Evolutionary conservation across 495 filamentous ascomycete genomes (phyloP), one percentile per base, ranked within the genome.

Genomic region (Hypoxylon intermedium): DNA sequence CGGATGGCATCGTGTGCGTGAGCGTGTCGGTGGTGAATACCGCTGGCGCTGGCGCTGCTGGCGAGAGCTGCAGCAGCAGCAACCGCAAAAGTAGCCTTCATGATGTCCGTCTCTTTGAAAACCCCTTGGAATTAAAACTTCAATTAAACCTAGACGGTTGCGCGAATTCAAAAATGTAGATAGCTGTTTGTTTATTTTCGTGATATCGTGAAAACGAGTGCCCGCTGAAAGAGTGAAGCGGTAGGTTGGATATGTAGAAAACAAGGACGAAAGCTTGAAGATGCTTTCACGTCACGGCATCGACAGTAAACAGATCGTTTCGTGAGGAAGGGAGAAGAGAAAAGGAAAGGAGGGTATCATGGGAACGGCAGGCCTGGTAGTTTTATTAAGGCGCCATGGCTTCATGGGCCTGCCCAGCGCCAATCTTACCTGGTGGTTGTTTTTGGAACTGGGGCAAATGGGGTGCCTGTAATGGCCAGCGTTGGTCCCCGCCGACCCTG

Each of bases 181-280:
- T 53, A 58, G 55, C 46, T 54, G 42, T 59, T 65, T 82, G 70
- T 70, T 71, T 65, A 59, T 58, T 72, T 67, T 68, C 58, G 66
- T 65, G 64, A 75, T 72, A 30, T 65, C 62, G 62, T 65, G 60
- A 68, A 77, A 92, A 91, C 77, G 90, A 93, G 79, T 88, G 89
- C 88, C 91, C 90, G 91, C 91, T 93, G 81, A 95, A 95, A 69
- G 91, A 95, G 88, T 93, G 91, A 93, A 93, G 91, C 91, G 89
- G 91, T 92, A 73, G 82, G 87, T 77, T 68, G 77, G 77, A 78
- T 75, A 73, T 69, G 69, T 52, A 62, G 69, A 68, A 75, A 76
- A 60, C 68, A 72, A 76, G 64, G 71, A 71, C 70, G 70, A 82
- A 72, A 81, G 81, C 77, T 74, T 70, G 75, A 70, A 60, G 75